phyloP scores from a whole-genome alignment of 192 early-diverging fungal genomes.

The Entomortierella parvispora region DNA sequence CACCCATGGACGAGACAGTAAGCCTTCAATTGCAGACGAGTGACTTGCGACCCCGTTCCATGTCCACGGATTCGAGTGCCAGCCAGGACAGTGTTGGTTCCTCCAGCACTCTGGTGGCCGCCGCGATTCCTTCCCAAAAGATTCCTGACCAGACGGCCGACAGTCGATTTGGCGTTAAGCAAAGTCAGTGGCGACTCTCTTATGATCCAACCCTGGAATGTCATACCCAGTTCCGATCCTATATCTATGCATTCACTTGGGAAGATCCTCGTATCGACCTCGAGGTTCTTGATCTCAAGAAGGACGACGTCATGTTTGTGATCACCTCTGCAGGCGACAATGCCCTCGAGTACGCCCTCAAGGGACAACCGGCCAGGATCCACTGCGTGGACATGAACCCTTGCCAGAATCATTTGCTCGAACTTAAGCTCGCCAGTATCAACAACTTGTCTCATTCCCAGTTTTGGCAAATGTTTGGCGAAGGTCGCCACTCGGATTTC shows the following conservation, averaged over 20 bases:
- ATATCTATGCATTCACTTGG: slow-evolving; percentile 91
- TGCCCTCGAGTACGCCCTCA: slow-evolving; percentile 78
- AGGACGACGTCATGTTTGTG: slow-evolving; percentile 76
- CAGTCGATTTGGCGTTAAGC: slow-evolving; percentile 38
- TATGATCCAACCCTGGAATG: slow-evolving; percentile 63
- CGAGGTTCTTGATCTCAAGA: slow-evolving; percentile 70
- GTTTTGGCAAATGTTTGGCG: slow-evolving; percentile 86
- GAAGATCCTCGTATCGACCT: slow-evolving; percentile 84
- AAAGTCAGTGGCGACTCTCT: slow-evolving; percentile 59
- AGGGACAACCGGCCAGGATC: slow-evolving; percentile 72
- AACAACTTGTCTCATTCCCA: slow-evolving; percentile 65
- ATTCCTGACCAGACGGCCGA: slow-evolving; percentile 13
- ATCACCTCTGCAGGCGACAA: slow-evolving; percentile 90
- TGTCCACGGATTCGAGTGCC: slow-evolving; percentile 44
- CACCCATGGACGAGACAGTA: slow-evolving; percentile 22
- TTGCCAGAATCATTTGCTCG: slow-evolving; percentile 91
- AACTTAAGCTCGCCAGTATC: slow-evolving; percentile 84
- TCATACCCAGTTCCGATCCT: slow-evolving; percentile 80
- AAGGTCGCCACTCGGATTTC: slow-evolving; percentile 73
- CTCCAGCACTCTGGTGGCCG: slow-evolving; percentile 28
- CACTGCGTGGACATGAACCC: slow-evolving; percentile 91
- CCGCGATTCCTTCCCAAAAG: slow-evolving; percentile 2
- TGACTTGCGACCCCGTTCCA: slow-evolving; percentile 39
- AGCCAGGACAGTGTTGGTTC: slow-evolving; percentile 37
- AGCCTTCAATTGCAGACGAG: slow-evolving; percentile 15